These are phyloP conservation scores for Mycena pura DNA, from an alignment of 768 basidiomycete genomes.

Conservation along the genomic window DNA sequence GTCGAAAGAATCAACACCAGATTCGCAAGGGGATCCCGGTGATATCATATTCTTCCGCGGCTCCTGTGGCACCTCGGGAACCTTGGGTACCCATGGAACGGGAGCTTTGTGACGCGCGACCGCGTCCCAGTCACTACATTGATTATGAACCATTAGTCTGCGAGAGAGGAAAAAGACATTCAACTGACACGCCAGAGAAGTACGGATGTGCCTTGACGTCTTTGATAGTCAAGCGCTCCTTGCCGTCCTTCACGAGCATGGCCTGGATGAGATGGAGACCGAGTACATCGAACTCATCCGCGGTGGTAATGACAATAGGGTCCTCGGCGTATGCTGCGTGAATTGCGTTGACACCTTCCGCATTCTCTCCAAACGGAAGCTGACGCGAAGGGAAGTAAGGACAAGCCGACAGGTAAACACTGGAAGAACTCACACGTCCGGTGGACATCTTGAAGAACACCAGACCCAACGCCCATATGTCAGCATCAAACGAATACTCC, in stretches of 20 bases:
- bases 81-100: slow-evolving; percentile 6
- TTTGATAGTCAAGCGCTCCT: not conserved
- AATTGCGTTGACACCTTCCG: not conserved
- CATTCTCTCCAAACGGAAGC: not conserved
- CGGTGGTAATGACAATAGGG: not conserved
- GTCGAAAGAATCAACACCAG: too few relatives aligned
- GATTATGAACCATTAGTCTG: not conserved
- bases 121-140: not conserved
- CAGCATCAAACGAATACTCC: slow-evolving; percentile 37
- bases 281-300: not conserved
- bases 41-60: too few relatives aligned
- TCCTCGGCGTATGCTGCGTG: not conserved
- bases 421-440: slow-evolving; percentile 41
- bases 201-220: slow-evolving; percentile 10
- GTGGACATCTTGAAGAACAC: slow-evolving; percentile 72
- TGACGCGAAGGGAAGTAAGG: not conserved
- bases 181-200: slow-evolving; percentile 3
- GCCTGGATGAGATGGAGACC: not conserved
- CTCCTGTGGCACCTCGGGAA: not conserved
- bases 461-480: slow-evolving; percentile 80
- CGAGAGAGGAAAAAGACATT: not conserved
- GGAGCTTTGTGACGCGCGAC: not conserved
- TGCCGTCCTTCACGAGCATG: not conserved
- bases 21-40: too few relatives aligned
- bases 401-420: too few relatives aligned